Evolutionary conservation across 345 rosid genomes (phyloP), one percentile per base, ranked within the genome.

Genomic region (Moringa oleifera): DNA sequence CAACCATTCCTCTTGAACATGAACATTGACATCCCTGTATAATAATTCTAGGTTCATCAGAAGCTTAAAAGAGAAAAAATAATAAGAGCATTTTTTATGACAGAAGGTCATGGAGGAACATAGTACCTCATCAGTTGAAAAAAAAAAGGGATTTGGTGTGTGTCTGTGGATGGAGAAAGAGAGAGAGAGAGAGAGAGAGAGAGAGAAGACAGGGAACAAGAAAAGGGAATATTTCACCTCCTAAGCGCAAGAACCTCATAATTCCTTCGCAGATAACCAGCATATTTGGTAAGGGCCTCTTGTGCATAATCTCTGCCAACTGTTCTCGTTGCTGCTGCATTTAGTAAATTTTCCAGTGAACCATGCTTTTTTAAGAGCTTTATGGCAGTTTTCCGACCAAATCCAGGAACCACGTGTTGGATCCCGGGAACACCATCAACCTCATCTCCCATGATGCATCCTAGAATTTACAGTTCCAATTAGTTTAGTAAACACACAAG

Each of bases 401-500:
- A 93, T 57, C 81, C 91, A 18, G 96, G 98, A 66, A 73, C 94
- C 41, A 90, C 28, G 25, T 79, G 86, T 70, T 88, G 97, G 71
- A 93, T 80, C 60, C 97, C 96, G 7, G 90, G 94, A 65, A 93
- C 87, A 61, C 96, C 94, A 75, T 93, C 98, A 71, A 85, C 90
- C 64, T 86, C 84, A 68, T 90, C 97, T 61, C 98, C 97, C 81
- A 93, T 68, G 62, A 93, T 81, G 73, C 92, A 86, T 71, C 98
- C 96, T 89, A 62, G 61, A 70, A 52, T 28, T 57, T 33, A 57
- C 18, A 45, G 37, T 41, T 41, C 47, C 47, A 41, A 5, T 41
- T 41, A 41, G 47, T 16, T 7, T 41, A 41, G 17, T 41, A 7
- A 41, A 41, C 12, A 3, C 3, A 41, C 12, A 41, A 41, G 13